A percentile compares a stretch with the other conserved stretches of the same genome.
Evolutionary conservation across 768 basidiomycete genomes (phyloP).

Genomic region (Cystobasidium ongulense): DNA sequence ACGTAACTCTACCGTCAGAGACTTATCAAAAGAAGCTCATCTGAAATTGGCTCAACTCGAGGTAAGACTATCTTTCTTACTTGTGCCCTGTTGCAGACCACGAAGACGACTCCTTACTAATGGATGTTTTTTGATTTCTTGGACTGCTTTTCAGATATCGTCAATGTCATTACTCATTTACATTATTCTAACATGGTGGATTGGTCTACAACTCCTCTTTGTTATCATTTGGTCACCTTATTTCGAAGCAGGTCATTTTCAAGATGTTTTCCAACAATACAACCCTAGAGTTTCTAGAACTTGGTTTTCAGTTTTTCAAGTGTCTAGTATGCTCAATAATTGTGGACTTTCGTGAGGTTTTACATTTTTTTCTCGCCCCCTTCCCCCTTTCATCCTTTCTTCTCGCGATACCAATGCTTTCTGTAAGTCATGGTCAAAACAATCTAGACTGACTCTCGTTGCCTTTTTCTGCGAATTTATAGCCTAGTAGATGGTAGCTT

Average conservation of each 20-base stretch:
- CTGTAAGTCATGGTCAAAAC: too few relatives aligned
- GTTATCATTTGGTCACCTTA: constrained; percentile 75
- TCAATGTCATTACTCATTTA: constrained; percentile 37
- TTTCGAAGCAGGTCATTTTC: constrained; percentile 48
- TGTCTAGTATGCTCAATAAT: constrained; percentile 63
- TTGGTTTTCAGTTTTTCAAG: constrained; percentile 78
- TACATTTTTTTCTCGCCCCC: too few relatives aligned
- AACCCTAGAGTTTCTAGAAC: constrained; percentile 53
- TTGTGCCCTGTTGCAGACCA: too few relatives aligned
- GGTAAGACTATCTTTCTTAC: neutral
- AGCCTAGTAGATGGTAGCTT: constrained; percentile 62
- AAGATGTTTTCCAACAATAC: constrained; percentile 44
- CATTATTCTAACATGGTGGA: constrained; percentile 53
- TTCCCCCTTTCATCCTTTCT: too few relatives aligned
- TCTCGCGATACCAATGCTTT: too few relatives aligned
- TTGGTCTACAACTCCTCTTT: constrained; percentile 59
- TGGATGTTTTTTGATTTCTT: neutral
- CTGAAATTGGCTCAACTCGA: neutral
- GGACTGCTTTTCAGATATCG: constrained; percentile 6
- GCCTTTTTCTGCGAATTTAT: neutral
- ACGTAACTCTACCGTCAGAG: neutral
- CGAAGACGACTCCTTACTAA: too few relatives aligned
- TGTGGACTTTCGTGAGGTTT: constrained; percentile 52
- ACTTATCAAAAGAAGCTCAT: neutral
- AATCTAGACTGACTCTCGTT: too few relatives aligned